Evolutionary conservation across 1,284 basidiomycete genomes (phyloP), one percentile per base, ranked within the genome.

Genomic region (Veloboletus limbatus): DNA sequence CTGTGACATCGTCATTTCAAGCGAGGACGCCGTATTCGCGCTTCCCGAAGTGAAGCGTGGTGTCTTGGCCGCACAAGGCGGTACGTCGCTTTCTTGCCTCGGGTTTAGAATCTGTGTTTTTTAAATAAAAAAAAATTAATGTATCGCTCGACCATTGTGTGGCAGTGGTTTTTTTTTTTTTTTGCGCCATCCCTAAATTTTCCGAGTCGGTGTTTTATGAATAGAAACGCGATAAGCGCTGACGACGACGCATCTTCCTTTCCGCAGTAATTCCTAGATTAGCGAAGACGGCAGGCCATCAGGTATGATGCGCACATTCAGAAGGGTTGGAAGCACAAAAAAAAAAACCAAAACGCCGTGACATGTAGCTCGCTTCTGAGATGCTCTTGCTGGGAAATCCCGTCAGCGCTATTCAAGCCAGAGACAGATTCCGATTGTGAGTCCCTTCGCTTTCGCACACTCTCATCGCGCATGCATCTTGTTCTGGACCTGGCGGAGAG

Each of bases 1-100:
- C 54, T 92, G 88, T 54, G 91, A 94, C 61, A 63, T 93, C 21
- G 87, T 92, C 25, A 69, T 95, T n/a, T 85, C 89, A 2, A 78
- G 74, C 45, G 73, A 82, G 35, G 76, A 82, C 10, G 83, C 87
- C 6, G 79, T 77, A 47, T 85, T 95, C 50, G 87, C 79, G 3
- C 73, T 93, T 27, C 89, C 89, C 0, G 92, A 94, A 58, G 91
- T 91, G 3, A 84, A 82, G 62, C 75, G 87, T 33, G 92, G 91
- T 0, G 90, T 92, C 2, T 65, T 85, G 18, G 89, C 87, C 8
- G 70, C 77, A 9, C 81, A 85, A 57, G 91, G 91, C 57, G 90
- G 88, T 77, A 61, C 59, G 69, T 71, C 45, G 34, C 28, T 32
- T 24, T 36, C n/a, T 8, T 32, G 9, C 36, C 18, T 21, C 26